Evolutionary conservation across 2,329 filamentous ascomycete species (phyloP).

Genomic region (Aspergillus sp.): DNA sequence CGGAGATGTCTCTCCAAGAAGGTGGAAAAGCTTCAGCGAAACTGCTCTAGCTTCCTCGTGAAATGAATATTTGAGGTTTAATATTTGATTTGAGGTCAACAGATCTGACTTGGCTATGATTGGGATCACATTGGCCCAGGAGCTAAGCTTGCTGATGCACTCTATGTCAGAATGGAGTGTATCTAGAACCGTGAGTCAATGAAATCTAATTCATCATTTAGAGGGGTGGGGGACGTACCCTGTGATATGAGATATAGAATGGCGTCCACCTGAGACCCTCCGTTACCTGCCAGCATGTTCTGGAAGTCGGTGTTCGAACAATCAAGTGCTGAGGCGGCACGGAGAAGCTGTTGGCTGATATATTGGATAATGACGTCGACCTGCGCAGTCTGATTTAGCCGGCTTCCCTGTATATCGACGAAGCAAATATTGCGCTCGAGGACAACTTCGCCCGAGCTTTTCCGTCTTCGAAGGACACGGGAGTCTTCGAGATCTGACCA

Average conservation of each 20-base stretch:
- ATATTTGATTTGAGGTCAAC: conserved; percentile 58
- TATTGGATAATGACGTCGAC: conserved; percentile 67
- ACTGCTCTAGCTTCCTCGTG: conserved; percentile 38
- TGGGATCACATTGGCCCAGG: conserved; percentile 80
- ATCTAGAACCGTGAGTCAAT: conserved; percentile 41
- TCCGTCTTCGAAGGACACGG: conserved; percentile 60
- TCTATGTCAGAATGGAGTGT: conserved; percentile 66
- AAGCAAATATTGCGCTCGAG: conserved; percentile 93
- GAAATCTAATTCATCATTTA: neutral
- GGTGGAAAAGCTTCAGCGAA: conserved; percentile 64
- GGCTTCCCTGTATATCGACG: conserved; percentile 72
- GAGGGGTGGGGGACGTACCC: conserved; percentile 53
- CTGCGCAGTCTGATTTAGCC: conserved; percentile 53
- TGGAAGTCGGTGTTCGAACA: conserved; percentile 73
- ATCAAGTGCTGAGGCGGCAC: conserved; percentile 60
- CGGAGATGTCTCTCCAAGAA: conserved; percentile 54
- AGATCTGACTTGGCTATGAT: conserved; percentile 76
- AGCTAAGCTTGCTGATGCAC: conserved; percentile 67
- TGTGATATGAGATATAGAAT: conserved; percentile 78
- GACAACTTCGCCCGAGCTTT: conserved; percentile 72
- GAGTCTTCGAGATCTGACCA: conserved; percentile 77
- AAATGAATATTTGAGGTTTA: conserved; percentile 57
- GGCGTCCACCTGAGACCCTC: conserved; percentile 79
- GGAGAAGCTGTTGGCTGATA: conserved; percentile 67
- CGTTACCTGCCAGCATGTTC: conserved; percentile 74